Evolutionary conservation across 371 early-diverging fungal genomes (phyloP).

Genomic region (Rhizopus arrhizus): DNA sequence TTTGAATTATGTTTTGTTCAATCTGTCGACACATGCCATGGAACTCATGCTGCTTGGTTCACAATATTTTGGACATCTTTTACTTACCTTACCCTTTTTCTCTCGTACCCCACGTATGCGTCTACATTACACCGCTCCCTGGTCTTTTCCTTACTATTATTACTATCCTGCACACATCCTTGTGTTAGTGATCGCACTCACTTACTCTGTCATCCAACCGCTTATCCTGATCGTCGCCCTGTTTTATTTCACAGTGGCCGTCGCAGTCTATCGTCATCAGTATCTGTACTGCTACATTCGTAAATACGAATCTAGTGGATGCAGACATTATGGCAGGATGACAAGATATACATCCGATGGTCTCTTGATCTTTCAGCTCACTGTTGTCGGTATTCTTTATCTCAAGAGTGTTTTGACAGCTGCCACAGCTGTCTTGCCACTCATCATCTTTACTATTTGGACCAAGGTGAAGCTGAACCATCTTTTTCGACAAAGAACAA

Average conservation of each 20-base stretch:
- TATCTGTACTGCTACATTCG: constrained; percentile 85
- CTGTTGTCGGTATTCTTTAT: constrained; percentile 78
- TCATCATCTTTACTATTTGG: constrained; percentile 56
- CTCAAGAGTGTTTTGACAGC: constrained; percentile 57
- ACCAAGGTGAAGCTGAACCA: constrained; percentile 51
- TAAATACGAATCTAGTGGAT: constrained; percentile 80
- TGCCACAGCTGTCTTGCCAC: constrained; percentile 48
- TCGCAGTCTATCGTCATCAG: constrained; percentile 79
- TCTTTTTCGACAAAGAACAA: constrained; percentile 45
- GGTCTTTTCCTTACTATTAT: constrained; percentile 68
- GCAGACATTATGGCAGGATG: constrained; percentile 72
- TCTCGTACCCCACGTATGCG: constrained; percentile 75
- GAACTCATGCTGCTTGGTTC: constrained; percentile 71
- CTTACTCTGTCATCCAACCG: constrained; percentile 88
- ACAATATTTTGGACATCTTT: constrained; percentile 54
- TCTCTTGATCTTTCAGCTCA: constrained; percentile 81
- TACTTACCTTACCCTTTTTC: constrained; percentile 52
- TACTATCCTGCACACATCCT: constrained; percentile 76
- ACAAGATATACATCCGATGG: constrained; percentile 80
- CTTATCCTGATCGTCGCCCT: constrained; percentile 79
- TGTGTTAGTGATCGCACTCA: constrained; percentile 81
- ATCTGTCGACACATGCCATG: constrained; percentile 69
- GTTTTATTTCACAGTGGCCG: constrained; percentile 75
- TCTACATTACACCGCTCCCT: constrained; percentile 57
- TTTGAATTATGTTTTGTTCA: constrained; percentile 76